phyloP scores from a whole-genome alignment of 208 protist species.

The Leishmania guyanensis region DNA sequence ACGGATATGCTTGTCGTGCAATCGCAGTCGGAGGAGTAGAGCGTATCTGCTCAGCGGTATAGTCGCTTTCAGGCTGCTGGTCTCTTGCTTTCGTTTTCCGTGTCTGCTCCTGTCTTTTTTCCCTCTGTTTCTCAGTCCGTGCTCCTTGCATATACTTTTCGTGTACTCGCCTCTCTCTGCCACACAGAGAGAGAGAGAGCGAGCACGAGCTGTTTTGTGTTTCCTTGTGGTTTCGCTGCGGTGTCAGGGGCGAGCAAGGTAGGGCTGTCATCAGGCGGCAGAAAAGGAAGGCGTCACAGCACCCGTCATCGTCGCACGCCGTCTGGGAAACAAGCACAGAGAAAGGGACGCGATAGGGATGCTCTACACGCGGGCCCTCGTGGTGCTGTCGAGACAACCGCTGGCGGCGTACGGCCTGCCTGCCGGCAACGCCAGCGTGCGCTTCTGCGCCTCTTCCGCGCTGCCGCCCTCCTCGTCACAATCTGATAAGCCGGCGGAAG shows the following conservation, averaged over 20 bases:
- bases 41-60: not conserved
- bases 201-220: not conserved
- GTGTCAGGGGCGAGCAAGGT: not conserved
- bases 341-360: constrained; percentile 8
- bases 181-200: not conserved
- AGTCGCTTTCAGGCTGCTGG: not conserved
- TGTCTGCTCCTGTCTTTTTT: not conserved
- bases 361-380: constrained; percentile 19
- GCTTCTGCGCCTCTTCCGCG: constrained; percentile 28
- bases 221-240: not conserved
- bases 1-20: not conserved
- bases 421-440: constrained; percentile 9
- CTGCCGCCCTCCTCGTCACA: constrained; percentile 4
- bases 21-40: not conserved
- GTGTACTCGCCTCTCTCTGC: not conserved
- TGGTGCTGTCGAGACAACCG: constrained; percentile 12
- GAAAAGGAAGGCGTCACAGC: not conserved
- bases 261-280: not conserved
- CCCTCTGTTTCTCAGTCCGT: not conserved
- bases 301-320: not conserved
- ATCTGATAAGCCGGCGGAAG: constrained; percentile 6
- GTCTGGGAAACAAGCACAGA: not conserved
- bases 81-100: not conserved
- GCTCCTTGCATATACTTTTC: not conserved
- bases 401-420: not conserved